phyloP scores from a whole-genome alignment of 139 green algal species.

The Tetraselmis striata region DNA sequence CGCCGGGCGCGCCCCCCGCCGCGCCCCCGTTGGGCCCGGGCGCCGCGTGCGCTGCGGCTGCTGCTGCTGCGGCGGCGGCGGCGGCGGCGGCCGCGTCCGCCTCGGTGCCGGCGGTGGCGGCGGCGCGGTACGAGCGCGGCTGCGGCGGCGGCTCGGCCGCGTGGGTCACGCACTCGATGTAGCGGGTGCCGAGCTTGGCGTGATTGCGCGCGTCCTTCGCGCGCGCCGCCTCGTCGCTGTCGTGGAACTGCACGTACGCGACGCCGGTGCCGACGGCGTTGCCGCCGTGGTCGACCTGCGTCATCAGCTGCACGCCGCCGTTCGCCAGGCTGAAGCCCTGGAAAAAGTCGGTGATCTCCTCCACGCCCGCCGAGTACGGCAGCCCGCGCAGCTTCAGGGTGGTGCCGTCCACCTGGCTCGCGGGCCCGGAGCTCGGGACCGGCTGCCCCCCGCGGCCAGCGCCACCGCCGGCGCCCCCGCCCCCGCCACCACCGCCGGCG shows the following conservation, averaged over 20 bases:
- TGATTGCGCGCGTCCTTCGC: slow-evolving; percentile 18
- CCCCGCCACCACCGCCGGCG: slow-evolving; percentile 1
- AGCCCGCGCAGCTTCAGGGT: slow-evolving; percentile 33
- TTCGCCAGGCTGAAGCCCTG: slow-evolving; percentile 27
- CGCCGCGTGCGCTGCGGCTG: no score
- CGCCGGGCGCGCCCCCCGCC: no score
- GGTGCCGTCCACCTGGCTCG: slow-evolving; percentile 15
- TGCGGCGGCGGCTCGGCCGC: slow-evolving; percentile 1
- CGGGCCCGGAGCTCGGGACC: not conserved
- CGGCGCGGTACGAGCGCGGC: not conserved
- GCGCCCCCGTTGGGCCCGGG: not conserved
- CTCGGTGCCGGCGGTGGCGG: not conserved
- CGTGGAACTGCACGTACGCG: slow-evolving; percentile 40
- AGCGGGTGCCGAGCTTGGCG: slow-evolving; percentile 25
- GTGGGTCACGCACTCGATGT: slow-evolving; percentile 28
- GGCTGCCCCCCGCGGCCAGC: slow-evolving; percentile 4
- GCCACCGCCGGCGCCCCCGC: slow-evolving; percentile 8
- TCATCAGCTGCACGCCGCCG: slow-evolving; percentile 30
- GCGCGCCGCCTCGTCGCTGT: slow-evolving; percentile 13
- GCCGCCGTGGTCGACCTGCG: slow-evolving; percentile 11
- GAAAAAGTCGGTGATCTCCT: slow-evolving; percentile 52
- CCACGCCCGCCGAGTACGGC: slow-evolving; percentile 32
- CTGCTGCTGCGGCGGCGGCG: not conserved
- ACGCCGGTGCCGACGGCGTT: slow-evolving; percentile 31
- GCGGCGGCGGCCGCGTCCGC: not conserved